These are phyloP conservation scores for Mortierella sp. DNA, from an alignment of 371 early-diverging fungal species.

Conservation along the genomic window DNA sequence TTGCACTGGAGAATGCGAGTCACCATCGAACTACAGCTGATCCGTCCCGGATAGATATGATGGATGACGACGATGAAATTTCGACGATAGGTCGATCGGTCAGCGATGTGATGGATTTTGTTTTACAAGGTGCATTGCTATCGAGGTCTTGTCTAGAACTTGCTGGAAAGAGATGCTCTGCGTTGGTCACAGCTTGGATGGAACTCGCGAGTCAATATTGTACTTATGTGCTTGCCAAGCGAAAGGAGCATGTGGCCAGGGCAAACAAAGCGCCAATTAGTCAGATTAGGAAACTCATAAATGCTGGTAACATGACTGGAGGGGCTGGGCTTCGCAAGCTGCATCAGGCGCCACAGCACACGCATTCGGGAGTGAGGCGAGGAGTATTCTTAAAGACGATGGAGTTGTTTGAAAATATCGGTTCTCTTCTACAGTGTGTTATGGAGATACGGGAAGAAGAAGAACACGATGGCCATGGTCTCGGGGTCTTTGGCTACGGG, in stretches of 20 bases:
- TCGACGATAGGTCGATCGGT: slow-evolving; percentile 14
- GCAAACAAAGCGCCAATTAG: slow-evolving; percentile 1
- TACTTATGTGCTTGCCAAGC: slow-evolving; percentile 22
- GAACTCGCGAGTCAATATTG: slow-evolving; percentile 41
- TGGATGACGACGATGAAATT: slow-evolving; percentile 23
- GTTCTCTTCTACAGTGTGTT: slow-evolving; percentile 39
- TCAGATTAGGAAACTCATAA: neutral
- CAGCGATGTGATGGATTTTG: slow-evolving; percentile 34
- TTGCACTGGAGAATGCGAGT: slow-evolving; percentile 22
- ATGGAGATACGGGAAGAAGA: slow-evolving; percentile 54
- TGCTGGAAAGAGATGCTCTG: slow-evolving; percentile 34
- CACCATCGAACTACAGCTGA: slow-evolving; percentile 4
- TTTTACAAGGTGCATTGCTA: slow-evolving; percentile 42
- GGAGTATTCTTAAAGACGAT: slow-evolving; percentile 44
- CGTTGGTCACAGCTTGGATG: slow-evolving; percentile 47
- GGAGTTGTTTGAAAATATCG: slow-evolving; percentile 46
- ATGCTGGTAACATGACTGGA: neutral
- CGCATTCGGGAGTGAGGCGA: slow-evolving; percentile 17
- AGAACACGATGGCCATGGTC: slow-evolving; percentile 12
- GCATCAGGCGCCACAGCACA: slow-evolving; percentile 1
- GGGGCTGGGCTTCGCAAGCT: neutral
- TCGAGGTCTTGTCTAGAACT: slow-evolving; percentile 38
- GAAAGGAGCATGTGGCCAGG: slow-evolving; percentile 26
- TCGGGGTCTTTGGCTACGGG: neutral
- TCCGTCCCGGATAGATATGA: slow-evolving; percentile 15